Evolutionary conservation across 148 eudicot genomes (phyloP).

Genomic region (Arbutus unedo): DNA sequence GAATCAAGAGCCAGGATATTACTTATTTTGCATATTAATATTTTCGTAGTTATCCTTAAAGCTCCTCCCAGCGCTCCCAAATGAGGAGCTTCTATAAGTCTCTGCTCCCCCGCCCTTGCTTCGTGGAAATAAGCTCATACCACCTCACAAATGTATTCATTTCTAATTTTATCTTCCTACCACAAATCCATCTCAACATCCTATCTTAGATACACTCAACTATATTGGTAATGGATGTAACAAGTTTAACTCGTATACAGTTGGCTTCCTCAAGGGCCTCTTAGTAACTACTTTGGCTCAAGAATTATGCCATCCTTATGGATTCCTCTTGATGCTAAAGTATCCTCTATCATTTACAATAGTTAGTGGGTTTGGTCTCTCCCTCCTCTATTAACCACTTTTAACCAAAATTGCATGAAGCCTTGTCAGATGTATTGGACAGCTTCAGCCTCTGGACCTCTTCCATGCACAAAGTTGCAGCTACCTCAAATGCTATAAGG

Average conservation of each 20-base stretch:
- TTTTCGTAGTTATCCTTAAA: no score
- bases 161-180: no score
- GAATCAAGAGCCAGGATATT: no score
- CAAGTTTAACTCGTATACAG: background rate
- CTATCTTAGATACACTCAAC: no score
- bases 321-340: background rate
- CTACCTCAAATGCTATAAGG: background rate
- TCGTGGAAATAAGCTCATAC: no score
- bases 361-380: background rate
- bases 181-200: no score
- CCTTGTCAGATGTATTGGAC: background rate
- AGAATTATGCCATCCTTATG: background rate
- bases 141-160: no score
- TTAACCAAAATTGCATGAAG: background rate
- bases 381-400: background rate
- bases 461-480: background rate
- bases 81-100: no score
- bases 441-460: background rate
- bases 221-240: background rate
- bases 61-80: no score
- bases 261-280: slow-evolving; percentile 2
- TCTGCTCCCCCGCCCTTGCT: no score
- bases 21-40: no score
- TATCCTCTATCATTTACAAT: background rate
- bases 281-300: background rate